These are phyloP conservation scores for Pseudisothecium myosuroides DNA, from an alignment of 225 moss, liverwort and hornwort genomes.

Conservation along the genomic window DNA sequence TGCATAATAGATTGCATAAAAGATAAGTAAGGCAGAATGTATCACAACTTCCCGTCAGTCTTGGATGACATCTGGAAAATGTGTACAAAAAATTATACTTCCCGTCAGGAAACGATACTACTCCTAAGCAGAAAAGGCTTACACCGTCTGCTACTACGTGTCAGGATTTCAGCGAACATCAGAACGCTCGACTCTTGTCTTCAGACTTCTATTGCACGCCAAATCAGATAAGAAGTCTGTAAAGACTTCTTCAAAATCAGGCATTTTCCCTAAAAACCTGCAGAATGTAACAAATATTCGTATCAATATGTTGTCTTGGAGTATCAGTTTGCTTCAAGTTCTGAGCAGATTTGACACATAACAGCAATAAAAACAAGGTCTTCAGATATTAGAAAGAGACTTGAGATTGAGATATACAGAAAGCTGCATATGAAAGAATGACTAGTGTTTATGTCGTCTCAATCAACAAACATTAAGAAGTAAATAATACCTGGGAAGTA, in stretches of 20 bases:
- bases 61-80: not conserved
- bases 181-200: not conserved
- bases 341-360: not conserved
- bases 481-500: constrained; percentile 19
- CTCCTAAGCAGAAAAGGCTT: not conserved
- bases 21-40: not conserved
- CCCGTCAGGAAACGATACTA: not conserved
- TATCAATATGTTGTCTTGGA: not conserved
- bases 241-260: constrained; percentile 25
- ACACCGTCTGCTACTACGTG: not conserved
- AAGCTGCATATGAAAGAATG: not conserved
- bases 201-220: not conserved
- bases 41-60: not conserved
- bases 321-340: not conserved
- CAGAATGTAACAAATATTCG: not conserved
- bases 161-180: not conserved
- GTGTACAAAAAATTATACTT: not conserved
- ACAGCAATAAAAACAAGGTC: not conserved
- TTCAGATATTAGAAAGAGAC: not conserved
- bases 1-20: not conserved
- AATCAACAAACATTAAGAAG: not conserved
- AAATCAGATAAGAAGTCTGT: constrained; percentile 15
- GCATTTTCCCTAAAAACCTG: constrained; percentile 39
- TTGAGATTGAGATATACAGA: not conserved
- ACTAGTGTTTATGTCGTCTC: not conserved